Evolutionary conservation across 2,329 filamentous ascomycete genomes (phyloP), one percentile per base, ranked within the genome.

Genomic region (Fusarium floridanum): DNA sequence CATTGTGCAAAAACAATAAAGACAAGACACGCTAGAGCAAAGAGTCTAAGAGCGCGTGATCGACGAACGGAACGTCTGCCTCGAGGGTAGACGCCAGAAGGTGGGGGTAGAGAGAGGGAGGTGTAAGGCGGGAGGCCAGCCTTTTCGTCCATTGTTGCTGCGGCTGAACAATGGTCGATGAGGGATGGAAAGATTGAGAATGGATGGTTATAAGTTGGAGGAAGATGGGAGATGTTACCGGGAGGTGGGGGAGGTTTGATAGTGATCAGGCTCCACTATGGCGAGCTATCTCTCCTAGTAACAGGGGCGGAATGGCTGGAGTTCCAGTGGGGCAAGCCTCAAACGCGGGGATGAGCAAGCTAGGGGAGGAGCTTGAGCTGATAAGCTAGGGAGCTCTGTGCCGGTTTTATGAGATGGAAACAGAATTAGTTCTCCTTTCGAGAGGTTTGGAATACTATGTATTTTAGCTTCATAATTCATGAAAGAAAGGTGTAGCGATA

Each of bases 1-100:
- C 86, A 88, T 70, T 88, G 86, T 0, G 86, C 84, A 64, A 86
- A 85, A n/a, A 82, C 86, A 53, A 88, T 86, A 70, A 90, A 88
- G 34, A 81, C 81, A n/a, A 90, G 81, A 72, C 85, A 88, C 10
- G 84, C 83, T 7, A 90, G 72, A 8, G 80, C 84, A 48, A 87
- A 78, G 64, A 87, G 77, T 45, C 84, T 84, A 62, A 88, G 72
- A 4, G 80, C 82, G 39, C 86, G 83, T 11, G 85, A 86, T 41
- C 86, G 84, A 62, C 87, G 84, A 39, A 85, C 64, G 36, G 80
- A 56, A 22, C 74, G 80, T 50, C 74, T 77, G 24, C 76, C 70
- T 29, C 79, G 80, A 32, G 59, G 57, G n/a, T 66, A 66, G 36
- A 66, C 37, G 10, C 67, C 62, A 20, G 68, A 50, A 29, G 77